Base-by-base conservation (phyloP, 345 rosid species). In the Ceriops tagal region DNA sequence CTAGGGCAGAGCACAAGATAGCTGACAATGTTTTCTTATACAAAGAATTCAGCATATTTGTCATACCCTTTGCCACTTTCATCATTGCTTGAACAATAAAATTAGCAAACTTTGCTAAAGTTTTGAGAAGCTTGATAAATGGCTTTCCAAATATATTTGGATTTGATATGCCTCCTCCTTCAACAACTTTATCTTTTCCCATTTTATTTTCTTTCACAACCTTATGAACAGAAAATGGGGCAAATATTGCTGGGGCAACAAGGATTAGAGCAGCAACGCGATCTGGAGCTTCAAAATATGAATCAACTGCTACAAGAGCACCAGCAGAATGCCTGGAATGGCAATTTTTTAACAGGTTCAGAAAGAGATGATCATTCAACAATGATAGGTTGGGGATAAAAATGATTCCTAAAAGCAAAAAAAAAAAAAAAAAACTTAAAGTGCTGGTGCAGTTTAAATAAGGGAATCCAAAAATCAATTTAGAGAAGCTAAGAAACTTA, bases 281-380 rank as follows among this genome's bases (percentile, higher is more conserved):
- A 76, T 89, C 95, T 0, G 97, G 98, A 80, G 96, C 91, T 82
- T 93, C 91, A 72, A 89, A 87, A 77, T 93, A 93, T 27, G 97
- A 43, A 73, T 93, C 76, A 47, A 93, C 74, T 18, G 98, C 96
- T 51, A 91, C 89, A 83, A 88, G 86, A 34, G 87, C 83, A 68
- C 97, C 96, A 46, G 97, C 96, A 51, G 98, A 93, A 72, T 89
- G 97, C 80, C 98, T 91, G 82, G 37, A 61, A 64, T 58, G 68
- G 61, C 24, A 61, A 74, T 31, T 35, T 72, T 57, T 46, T 52
- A 46, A 37, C 37, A 63, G 24, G 59, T 67, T 71, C 20, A 74
- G 73, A 63, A 13, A 62, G 72, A 31, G 52, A 6, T 35, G 0
- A 62, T 26, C 13, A 30, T 70, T 67, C 66, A 34, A 15, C 51